A percentile compares a stretch with the other conserved stretches of the same genome.
Conservation (phyloP, 345 rosid genomes). For the Turnera subulata region DNA sequence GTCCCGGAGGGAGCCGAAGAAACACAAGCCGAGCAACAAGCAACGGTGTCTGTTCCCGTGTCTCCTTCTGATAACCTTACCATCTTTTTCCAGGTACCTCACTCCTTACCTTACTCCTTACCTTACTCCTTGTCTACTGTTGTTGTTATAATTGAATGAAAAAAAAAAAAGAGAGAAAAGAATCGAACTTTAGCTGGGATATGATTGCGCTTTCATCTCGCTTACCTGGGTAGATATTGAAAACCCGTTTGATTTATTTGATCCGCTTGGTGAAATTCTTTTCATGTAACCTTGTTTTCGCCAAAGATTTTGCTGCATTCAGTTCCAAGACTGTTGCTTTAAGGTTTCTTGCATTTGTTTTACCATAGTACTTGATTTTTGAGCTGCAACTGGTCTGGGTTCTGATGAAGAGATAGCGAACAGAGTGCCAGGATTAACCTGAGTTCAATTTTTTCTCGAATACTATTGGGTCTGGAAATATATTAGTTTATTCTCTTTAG, state of each 20-base stretch:
- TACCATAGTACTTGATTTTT: background rate
- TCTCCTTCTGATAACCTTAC: conserved; percentile 88
- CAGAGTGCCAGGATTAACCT: too few species aligned
- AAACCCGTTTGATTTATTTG: too few species aligned
- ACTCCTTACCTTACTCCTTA: background rate
- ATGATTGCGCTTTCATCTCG: background rate
- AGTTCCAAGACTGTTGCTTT: too few species aligned
- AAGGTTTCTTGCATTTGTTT: background rate
- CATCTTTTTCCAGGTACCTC: conserved; percentile 82
- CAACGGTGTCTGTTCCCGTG: conserved; percentile 73
- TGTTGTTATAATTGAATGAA: background rate
- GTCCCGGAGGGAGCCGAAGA: conserved; percentile 34
- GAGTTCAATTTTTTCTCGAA: too few species aligned
- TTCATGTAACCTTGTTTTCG: too few species aligned
- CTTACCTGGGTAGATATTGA: background rate
- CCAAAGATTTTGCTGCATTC: too few species aligned
- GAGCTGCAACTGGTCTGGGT: background rate
- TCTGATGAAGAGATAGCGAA: background rate
- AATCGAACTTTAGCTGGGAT: too few species aligned
- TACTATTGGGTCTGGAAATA: background rate
- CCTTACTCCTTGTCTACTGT: background rate
- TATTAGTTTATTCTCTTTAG: background rate
- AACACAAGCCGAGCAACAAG: conserved; percentile 30
- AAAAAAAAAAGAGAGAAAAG: too few species aligned
- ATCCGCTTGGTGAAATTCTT: too few species aligned